Base-by-base conservation (phyloP, 768 basidiomycete genomes). In the Kwoniella dejecticola region DNA sequence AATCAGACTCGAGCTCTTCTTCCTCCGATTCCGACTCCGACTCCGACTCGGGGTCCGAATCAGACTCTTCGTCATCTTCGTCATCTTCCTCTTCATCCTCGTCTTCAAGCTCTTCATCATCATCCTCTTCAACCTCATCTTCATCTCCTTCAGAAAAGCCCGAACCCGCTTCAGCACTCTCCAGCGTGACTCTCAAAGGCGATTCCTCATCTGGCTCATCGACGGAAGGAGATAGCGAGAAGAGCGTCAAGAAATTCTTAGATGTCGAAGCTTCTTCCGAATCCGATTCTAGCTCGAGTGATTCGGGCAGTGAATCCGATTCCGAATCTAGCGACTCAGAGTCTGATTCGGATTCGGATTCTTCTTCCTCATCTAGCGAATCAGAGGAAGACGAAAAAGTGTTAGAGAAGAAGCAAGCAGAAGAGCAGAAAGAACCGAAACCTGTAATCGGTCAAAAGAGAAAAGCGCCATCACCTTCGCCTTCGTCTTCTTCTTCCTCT, bases 371-470 rank as follows among this genome's bases (percentile, higher is more conserved):
- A n/a, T n/a, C n/a, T n/a, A n/a, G n/a, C n/a, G n/a, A n/a, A n/a
- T n/a, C n/a, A n/a, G 27, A 24, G 19, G 23, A 31, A 19, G 17
- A 31, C n/a, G n/a, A n/a, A n/a, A n/a, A n/a, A n/a, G n/a, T n/a
- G n/a, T n/a, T n/a, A n/a, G n/a, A n/a, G n/a, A n/a, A n/a, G n/a
- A n/a, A n/a, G n/a, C n/a, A n/a, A n/a, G n/a, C n/a, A 21, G 48
- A 60, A 24, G 62, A 63, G 24, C 49, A 52, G n/a, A 52, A 60
- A 47, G 63, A 54, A 41, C 46, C 62, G 21, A 60, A 62, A 24
- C 67, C 66, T 26, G 64, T 72, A 15, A 59, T 61, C 19, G 72
- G 73, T 8, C 54, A 47, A 21, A 76, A 76, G 31, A 63, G 74
- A 46, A 73, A 73, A 64, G 74, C 71, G 4, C 62, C 69, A 38